Evolutionary conservation across 2,329 filamentous ascomycete species (phyloP), one percentile per base, ranked within the genome.

Genomic region (Myotisia sp.): DNA sequence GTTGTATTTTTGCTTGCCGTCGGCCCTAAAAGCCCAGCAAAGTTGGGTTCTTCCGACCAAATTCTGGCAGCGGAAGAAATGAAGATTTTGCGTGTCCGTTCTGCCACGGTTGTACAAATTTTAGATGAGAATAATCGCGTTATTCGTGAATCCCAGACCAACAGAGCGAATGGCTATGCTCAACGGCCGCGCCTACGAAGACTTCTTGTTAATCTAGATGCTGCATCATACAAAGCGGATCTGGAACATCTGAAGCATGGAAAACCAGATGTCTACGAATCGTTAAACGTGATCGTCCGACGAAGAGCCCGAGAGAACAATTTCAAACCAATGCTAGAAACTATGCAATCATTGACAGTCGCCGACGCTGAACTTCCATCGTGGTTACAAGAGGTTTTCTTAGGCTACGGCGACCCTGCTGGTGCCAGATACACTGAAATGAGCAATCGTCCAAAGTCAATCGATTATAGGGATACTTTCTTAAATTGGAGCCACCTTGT

Each of bases 311-410:
- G 86, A 39, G 90, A 98, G 57, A 98, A 98, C 60, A 98, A 98
- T 56, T 98, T 98, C 66, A 92, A 83, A 51, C 76, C 86, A 6
- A 77, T 98, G 6, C 66, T 98, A 22, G 82, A 94, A 48, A 93
- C 86, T 1, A 92, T 98, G 51, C 82, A 79, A 50, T 81, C 74
- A 43, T 69, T 98, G 19, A 79, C 84, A 2, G 65, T 92, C 21
- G 85, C 85, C 1, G 82, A 92, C 46, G 76, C 87, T 13, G 80
- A 82, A 5, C 67, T 95, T 35, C 85, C 90, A 9, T 72, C 77
- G 2, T 98, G 90, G 90, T 67, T 98, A 27, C 84, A 93, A 49
- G 90, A 95, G 45, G 87, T 95, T 6, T 98, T 95, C 55, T 64
- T 98, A n/a, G 90, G 90, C 3, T 95, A 92, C 54, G 90, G 90